phyloP scores from a whole-genome alignment of 2,329 filamentous ascomycete species.

The Hypoxylon sp. region DNA sequence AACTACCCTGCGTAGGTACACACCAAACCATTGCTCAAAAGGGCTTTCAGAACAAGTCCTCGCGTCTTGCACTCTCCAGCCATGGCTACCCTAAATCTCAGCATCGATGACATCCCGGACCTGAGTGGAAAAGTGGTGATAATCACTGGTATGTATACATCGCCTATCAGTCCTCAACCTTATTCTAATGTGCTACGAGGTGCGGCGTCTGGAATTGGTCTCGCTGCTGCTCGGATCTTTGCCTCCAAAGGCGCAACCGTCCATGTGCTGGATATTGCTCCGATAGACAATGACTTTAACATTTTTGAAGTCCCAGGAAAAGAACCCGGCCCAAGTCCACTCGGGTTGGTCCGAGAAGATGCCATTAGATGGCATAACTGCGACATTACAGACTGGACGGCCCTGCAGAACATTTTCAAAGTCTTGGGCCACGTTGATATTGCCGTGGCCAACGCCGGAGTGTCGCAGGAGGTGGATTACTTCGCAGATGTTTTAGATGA shows the following conservation, averaged over 20 bases:
- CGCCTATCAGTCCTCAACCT: no score
- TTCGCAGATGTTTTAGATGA: conserved; percentile 7
- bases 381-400: conserved; percentile 48
- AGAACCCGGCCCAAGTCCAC: no score
- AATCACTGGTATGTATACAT: conserved; percentile 22
- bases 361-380: no score
- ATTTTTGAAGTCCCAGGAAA: no score
- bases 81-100: conserved; percentile 41
- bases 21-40: no score
- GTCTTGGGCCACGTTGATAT: conserved; percentile 48
- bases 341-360: no score
- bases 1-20: no score
- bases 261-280: conserved; percentile 50
- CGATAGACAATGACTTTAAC: no score
- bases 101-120: conserved; percentile 43
- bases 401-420: conserved; percentile 45
- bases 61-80: no score
- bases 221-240: conserved; percentile 51
- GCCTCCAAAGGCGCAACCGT: conserved; percentile 48
- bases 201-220: conserved; percentile 52
- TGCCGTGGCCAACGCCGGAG: conserved; percentile 54
- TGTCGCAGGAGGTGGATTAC: conserved; percentile 42
- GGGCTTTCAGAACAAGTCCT: no score
- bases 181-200: conserved; percentile 38
- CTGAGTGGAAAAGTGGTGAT: conserved; percentile 24